Conservation (phyloP, 306 rosid genomes). For the Styphnolobium japonicum region DNA sequence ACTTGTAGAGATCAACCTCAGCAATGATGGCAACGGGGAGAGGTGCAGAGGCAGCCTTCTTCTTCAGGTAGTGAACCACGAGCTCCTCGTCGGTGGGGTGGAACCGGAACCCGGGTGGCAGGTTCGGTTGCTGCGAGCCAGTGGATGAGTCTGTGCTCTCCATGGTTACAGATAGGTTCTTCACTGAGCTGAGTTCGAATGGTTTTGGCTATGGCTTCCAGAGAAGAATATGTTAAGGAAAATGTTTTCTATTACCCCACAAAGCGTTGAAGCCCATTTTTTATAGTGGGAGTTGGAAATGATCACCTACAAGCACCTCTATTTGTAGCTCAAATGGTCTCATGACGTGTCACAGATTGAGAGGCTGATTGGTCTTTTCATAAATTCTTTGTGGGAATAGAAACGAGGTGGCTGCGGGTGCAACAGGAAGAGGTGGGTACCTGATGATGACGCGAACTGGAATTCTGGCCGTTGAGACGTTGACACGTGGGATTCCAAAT, state of each 20-base stretch:
- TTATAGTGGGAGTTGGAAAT: constrained; percentile 25
- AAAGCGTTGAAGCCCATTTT: constrained; percentile 18
- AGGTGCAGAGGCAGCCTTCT: constrained; percentile 58
- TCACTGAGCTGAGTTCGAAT: constrained; percentile 4
- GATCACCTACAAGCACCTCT: background rate
- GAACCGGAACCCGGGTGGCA: constrained; percentile 92
- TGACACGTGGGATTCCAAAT: constrained; percentile 39
- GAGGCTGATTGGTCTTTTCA: constrained; percentile 14
- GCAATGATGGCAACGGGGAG: constrained; percentile 81
- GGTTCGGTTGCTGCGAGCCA: constrained; percentile 68
- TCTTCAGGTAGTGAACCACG: constrained; percentile 93
- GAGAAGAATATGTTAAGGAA: constrained; percentile 29
- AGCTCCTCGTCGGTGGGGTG: constrained; percentile 98
- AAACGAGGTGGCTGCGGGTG: constrained; percentile 21
- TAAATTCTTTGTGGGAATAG: background rate
- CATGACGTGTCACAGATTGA: background rate
- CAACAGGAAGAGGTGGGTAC: constrained; percentile 31
- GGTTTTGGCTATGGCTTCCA: constrained; percentile 25
- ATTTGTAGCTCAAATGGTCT: rapidly evolving
- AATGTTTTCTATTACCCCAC: constrained; percentile 30
- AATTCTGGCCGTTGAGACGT: constrained; percentile 40
- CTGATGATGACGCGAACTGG: constrained; percentile 56
- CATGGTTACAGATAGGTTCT: constrained; percentile 30
- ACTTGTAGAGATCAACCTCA: constrained; percentile 92
- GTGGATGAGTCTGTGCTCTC: constrained; percentile 84